Base-by-base conservation (phyloP, 1,139 yeast genomes). In the Candida frijolesensis region DNA sequence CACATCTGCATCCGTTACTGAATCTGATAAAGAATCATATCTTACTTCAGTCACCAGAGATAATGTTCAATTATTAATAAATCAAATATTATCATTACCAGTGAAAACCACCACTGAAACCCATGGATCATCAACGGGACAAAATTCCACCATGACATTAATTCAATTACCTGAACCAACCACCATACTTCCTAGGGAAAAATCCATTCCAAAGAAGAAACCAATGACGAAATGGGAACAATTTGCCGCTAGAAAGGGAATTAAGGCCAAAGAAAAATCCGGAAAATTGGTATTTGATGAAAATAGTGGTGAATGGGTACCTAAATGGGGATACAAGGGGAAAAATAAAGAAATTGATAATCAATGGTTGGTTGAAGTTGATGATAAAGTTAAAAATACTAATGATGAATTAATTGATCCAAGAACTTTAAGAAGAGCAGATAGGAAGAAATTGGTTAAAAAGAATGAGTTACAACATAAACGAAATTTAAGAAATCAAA, bases 261-360 rank as follows among this genome's bases (percentile, higher is more conserved):
- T 95, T 67, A 80, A 87, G 71, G 81, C 96, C 70, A 91, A 89
- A 78, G 89, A 89, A 57, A 91, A 86, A 70, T 87, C 89, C 37
- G 97, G 97, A 47, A 94, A 90, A 74, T 78, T 87, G 82, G 92
- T 89, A 1, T 95, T 75, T 62, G 97, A 94, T 67, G 98, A 95
- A 70, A 95, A 81, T 44, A 73, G 82, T 29, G 94, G 94, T 47
- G 92, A 91, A 70, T 95, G 99, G 99, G 97, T 87, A 54, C 95
- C 96, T 61, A 92, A 91, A 71, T 95, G 99, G 99, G 99, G 99
- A 53, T 94, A 87, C 75, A 86, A 88, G 60, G 99, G 99, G 63
- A 83, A 83, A 69, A 94, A 94, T 72, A 94, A 94, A 74, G 83
- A 85, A 52, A 66, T 85, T 60, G 98, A 94, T 64, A 76, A 80